Percentiles rank a stretch among this genome's conserved stretches.
These are phyloP conservation scores for Buxus sempervirens DNA, from an alignment of 164 flowering plant species.

Conservation along the genomic window DNA sequence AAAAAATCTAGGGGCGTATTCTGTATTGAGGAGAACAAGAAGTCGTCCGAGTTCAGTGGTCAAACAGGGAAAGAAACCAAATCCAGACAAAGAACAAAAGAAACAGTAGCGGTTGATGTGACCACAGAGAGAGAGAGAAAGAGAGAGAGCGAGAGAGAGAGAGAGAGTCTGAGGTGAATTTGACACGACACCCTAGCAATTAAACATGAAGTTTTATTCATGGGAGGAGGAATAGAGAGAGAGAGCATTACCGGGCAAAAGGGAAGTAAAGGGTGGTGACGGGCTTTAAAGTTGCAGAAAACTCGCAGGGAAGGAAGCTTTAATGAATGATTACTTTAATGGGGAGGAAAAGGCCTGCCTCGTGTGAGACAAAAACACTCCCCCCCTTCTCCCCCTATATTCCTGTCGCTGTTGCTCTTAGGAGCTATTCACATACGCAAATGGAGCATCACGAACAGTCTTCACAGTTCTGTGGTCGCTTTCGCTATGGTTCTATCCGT, in stretches of 20 bases:
- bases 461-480: constrained; percentile 21
- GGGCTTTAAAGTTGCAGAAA: not conserved
- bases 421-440: constrained; percentile 14
- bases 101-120: not conserved
- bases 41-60: too few relatives aligned
- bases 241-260: not conserved
- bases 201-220: constrained; percentile 20
- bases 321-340: constrained; percentile 6
- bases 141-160: constrained; percentile 15
- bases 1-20: constrained; percentile 16
- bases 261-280: not conserved
- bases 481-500: constrained; percentile 28
- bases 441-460: not conserved
- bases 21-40: not conserved
- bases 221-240: constrained; percentile 9
- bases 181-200: constrained; percentile 24
- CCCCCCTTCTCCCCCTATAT: too few relatives aligned
- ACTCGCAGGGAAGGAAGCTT: constrained; percentile 18
- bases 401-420: too few relatives aligned
- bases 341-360: not conserved
- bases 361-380: not conserved
- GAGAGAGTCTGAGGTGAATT: constrained; percentile 24
- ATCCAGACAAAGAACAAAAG: not conserved
- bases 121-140: not conserved
- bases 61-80: not conserved